A percentile compares a stretch with the other conserved stretches of the same genome.
phyloP scores from a whole-genome alignment of 345 rosid species.

The Carallia pectinifolia region DNA sequence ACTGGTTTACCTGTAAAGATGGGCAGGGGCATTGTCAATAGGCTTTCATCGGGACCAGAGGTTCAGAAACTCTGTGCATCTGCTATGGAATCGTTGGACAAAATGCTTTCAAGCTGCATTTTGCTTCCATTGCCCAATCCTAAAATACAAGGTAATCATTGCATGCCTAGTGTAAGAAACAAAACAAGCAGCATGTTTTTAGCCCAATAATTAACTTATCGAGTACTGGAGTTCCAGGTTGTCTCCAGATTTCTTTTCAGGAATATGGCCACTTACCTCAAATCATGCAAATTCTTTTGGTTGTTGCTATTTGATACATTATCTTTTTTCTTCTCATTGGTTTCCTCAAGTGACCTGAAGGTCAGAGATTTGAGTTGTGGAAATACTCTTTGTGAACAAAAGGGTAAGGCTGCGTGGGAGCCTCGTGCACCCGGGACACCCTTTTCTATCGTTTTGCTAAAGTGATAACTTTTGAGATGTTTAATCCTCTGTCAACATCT shows the following conservation, averaged over 20 bases:
- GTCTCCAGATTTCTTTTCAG: neutral
- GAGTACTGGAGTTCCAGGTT: neutral
- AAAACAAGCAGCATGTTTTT: too few species aligned
- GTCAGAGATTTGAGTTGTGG: too few species aligned
- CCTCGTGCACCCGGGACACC: too few species aligned
- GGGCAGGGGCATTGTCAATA: conserved; percentile 83
- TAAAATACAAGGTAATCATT: conserved; percentile 40
- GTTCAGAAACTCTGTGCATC: conserved; percentile 68
- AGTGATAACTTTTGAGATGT: neutral
- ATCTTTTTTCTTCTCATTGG: neutral
- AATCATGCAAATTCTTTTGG: conserved; percentile 5
- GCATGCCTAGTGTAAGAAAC: neutral
- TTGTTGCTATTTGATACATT: conserved; percentile 10
- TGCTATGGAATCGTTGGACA: conserved; percentile 66
- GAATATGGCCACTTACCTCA: neutral
- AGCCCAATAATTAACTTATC: neutral
- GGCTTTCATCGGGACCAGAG: conserved; percentile 75
- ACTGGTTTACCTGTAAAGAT: conserved; percentile 79
- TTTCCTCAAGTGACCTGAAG: neutral
- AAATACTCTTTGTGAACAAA: too few species aligned
- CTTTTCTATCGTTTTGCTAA: too few species aligned
- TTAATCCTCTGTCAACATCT: neutral
- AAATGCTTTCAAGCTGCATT: conserved; percentile 35
- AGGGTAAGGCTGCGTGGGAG: too few species aligned
- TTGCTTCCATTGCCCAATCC: conserved; percentile 22